Percentiles rank a stretch among this genome's conserved stretches.
These are phyloP conservation scores for Haplosporangium gracile DNA, from an alignment of 192 early-diverging fungal genomes.

Conservation along the genomic window DNA sequence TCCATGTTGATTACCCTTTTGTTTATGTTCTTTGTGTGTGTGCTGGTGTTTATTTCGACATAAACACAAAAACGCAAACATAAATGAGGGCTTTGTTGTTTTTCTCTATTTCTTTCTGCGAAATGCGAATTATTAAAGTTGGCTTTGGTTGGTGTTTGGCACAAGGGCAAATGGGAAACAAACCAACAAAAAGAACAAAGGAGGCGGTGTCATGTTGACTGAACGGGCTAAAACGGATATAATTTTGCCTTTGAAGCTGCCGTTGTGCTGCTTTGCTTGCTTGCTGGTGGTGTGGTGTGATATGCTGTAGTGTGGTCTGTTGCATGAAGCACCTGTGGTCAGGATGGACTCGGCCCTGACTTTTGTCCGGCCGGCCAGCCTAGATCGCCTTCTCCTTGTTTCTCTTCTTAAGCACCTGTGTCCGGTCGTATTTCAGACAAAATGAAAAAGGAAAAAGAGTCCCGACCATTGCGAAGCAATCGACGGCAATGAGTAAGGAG, in stretches of 20 bases:
- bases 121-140: constrained; percentile 8
- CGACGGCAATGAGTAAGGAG: background rate
- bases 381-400: too few species aligned
- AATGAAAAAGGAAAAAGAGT: background rate
- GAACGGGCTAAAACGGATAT: background rate
- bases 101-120: background rate
- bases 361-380: too few species aligned
- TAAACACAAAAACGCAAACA: background rate
- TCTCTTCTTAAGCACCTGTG: background rate
- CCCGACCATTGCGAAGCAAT: constrained; percentile 8
- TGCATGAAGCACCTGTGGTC: too few species aligned
- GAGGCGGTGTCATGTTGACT: constrained; percentile 3
- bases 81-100: background rate
- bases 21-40: background rate
- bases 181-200: background rate
- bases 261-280: too few species aligned
- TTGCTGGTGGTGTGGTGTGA: too few species aligned
- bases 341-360: too few species aligned
- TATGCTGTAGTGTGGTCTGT: too few species aligned
- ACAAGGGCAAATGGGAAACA: background rate
- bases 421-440: background rate
- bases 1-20: background rate
- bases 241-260: too few species aligned
- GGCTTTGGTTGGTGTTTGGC: constrained; percentile 4
- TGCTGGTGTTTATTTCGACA: background rate